phyloP scores from a whole-genome alignment of 495 filamentous ascomycete genomes.

The Lentithecium fluviatile region DNA sequence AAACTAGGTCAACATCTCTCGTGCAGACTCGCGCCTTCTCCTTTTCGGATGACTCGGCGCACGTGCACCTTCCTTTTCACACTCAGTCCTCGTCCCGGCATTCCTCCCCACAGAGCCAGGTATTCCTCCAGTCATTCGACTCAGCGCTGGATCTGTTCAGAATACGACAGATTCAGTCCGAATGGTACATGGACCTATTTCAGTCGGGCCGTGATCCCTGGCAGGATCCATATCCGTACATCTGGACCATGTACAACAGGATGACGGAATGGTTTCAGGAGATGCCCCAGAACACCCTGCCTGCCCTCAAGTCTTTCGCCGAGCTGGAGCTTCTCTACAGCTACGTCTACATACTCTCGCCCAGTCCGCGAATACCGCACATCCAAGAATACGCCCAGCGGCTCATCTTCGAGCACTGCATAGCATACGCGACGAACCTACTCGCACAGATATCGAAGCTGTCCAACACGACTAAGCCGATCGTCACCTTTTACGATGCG shows the following conservation, averaged over 20 bases:
- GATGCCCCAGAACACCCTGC: slow-evolving; percentile 21
- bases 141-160: slow-evolving; percentile 62
- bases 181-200: slow-evolving; percentile 79
- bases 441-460: slow-evolving; percentile 51
- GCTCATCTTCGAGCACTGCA: slow-evolving; percentile 78
- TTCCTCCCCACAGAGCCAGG: slow-evolving; percentile 43
- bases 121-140: slow-evolving; percentile 46
- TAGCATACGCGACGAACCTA: slow-evolving; percentile 67
- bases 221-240: slow-evolving; percentile 42
- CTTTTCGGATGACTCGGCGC: slow-evolving; percentile 83
- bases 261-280: slow-evolving; percentile 35
- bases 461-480: slow-evolving; percentile 47
- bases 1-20: slow-evolving; percentile 71
- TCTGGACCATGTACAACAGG: slow-evolving; percentile 40
- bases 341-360: slow-evolving; percentile 78
- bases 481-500: slow-evolving; percentile 70
- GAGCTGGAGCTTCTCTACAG: slow-evolving; percentile 81
- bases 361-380: slow-evolving; percentile 56
- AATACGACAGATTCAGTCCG: slow-evolving; percentile 74
- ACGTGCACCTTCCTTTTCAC: slow-evolving; percentile 59
- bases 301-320: slow-evolving; percentile 50
- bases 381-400: slow-evolving; percentile 66
- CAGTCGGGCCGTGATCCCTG: slow-evolving; percentile 62
- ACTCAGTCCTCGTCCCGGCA: slow-evolving; percentile 36
- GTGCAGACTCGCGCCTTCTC: slow-evolving; percentile 80